Evolutionary conservation across 2,329 filamentous ascomycete species (phyloP).

Genomic region (Alternaria postmessia): DNA sequence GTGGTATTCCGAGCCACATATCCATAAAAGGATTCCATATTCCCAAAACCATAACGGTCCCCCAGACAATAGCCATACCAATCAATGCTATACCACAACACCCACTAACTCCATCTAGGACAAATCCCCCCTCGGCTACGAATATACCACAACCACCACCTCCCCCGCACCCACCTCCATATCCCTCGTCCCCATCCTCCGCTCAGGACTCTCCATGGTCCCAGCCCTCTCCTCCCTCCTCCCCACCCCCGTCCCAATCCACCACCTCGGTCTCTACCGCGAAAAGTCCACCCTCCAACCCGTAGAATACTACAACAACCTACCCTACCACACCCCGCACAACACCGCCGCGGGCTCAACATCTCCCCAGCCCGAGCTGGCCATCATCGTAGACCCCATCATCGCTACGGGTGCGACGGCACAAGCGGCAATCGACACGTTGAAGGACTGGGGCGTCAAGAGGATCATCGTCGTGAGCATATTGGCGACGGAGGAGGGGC

Average conservation of each 20-base stretch:
- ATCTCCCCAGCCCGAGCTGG: conserved; percentile 63
- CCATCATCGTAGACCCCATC: conserved; percentile 88
- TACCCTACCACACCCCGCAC: conserved; percentile 73
- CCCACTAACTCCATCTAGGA: conserved; percentile 61
- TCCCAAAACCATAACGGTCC: neutral
- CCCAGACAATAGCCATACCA: neutral
- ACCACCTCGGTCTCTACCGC: conserved; percentile 94
- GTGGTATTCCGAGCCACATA: neutral
- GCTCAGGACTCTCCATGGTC: conserved; percentile 90
- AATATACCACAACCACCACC: conserved; percentile 72
- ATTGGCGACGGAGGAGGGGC: conserved; percentile 75
- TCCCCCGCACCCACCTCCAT: conserved; percentile 71
- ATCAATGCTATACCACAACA: neutral
- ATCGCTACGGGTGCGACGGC: conserved; percentile 94
- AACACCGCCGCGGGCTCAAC: conserved; percentile 27
- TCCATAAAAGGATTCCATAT: conserved; percentile 1
- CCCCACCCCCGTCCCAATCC: conserved; percentile 79
- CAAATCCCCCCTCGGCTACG: conserved; percentile 78
- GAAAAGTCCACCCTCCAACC: conserved; percentile 86
- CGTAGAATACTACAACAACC: conserved; percentile 98
- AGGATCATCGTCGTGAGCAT: conserved; percentile 79
- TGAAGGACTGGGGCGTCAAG: conserved; percentile 91
- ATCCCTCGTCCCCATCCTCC: conserved; percentile 89
- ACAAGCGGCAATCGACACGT: conserved; percentile 85
- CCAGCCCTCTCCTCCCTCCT: conserved; percentile 86